phyloP scores from a whole-genome alignment of 257 asterid species.

The Ligustrum vulgare region DNA sequence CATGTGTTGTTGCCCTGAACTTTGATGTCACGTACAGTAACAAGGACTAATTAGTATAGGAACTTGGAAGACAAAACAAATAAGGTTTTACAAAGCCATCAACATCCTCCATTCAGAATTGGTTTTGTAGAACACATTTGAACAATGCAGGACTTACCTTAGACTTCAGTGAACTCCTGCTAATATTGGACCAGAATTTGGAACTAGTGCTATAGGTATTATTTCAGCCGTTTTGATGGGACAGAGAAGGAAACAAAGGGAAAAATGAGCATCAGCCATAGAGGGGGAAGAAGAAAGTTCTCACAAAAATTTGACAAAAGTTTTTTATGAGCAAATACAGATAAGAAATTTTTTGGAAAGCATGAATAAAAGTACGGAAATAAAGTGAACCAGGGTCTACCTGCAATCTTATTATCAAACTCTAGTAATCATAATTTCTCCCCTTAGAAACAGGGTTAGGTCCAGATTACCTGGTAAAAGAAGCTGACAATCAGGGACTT shows the following conservation, averaged over 20 bases:
- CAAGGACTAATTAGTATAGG: too few relatives aligned
- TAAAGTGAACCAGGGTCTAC: conserved; percentile 55
- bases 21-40: too few relatives aligned
- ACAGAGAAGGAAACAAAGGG: conserved; percentile 86
- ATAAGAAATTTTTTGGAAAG: neutral
- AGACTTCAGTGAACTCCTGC: too few relatives aligned
- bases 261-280: conserved; percentile 73
- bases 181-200: too few relatives aligned
- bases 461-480: conserved; percentile 78
- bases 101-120: too few relatives aligned
- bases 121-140: too few relatives aligned
- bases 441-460: conserved; percentile 85
- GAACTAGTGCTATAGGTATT: too few relatives aligned
- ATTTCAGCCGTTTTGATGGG: conserved; percentile 75
- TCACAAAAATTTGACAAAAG: conserved; percentile 24
- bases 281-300: conserved; percentile 25
- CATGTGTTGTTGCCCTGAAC: too few relatives aligned
- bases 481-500: conserved; percentile 37
- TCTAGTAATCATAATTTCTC: conserved; percentile 89
- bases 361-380: conserved; percentile 27
- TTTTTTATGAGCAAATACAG: neutral
- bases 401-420: conserved; percentile 52
- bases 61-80: too few relatives aligned
- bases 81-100: too few relatives aligned
- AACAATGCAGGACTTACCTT: too few relatives aligned